phyloP scores from a whole-genome alignment of 768 basidiomycete species.

The Agrocybe praecox region DNA sequence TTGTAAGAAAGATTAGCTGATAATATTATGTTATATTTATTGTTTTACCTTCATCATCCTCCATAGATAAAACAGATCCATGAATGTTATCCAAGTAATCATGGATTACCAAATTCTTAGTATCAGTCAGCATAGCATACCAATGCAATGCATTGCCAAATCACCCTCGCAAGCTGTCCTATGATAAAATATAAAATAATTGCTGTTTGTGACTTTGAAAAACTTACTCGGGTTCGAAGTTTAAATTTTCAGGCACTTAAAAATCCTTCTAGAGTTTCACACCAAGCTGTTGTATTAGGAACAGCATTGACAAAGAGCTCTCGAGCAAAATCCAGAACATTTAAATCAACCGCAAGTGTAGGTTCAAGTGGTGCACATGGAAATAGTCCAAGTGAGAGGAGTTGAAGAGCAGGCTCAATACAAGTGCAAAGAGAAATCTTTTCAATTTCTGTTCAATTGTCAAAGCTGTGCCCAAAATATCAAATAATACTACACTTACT shows the following conservation, averaged over 20 bases:
- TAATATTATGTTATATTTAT: no score
- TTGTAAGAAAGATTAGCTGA: no score
- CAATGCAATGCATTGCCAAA: neutral
- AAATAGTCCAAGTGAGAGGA: conserved; percentile 24
- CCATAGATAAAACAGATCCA: no score
- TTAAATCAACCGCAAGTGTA: conserved; percentile 24
- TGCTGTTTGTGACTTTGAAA: neutral
- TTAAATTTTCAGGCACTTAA: neutral
- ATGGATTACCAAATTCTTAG: no score
- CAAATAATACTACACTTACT: neutral
- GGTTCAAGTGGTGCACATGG: conserved; percentile 26
- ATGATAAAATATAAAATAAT: neutral
- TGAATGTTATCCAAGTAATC: no score
- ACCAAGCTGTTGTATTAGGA: conserved; percentile 22
- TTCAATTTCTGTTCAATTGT: neutral
- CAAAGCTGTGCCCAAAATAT: neutral
- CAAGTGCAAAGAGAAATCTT: neutral
- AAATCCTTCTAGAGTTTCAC: conserved; percentile 13
- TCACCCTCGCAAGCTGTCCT: neutral
- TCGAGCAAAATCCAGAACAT: conserved; percentile 19
- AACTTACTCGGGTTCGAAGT: neutral
- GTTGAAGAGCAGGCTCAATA: conserved; percentile 11
- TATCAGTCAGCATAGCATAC: no score
- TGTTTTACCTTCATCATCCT: no score
- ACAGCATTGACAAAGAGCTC: conserved; percentile 15